Conservation (phyloP, 345 rosid genomes). For the Microthlaspi erraticum region DNA sequence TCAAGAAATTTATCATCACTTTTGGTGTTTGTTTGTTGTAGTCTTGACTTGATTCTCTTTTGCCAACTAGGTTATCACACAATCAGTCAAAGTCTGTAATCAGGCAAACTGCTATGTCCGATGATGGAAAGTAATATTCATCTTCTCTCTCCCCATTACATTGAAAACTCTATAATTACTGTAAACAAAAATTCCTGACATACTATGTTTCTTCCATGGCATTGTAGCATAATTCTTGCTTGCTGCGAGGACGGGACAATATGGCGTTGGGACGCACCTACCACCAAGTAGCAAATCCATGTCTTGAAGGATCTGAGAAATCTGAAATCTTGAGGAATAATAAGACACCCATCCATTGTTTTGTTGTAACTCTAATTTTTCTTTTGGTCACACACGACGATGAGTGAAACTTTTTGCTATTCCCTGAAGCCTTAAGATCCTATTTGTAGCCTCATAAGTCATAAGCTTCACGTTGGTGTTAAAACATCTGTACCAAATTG, state of each 20-base stretch:
- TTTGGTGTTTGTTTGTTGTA: constrained; percentile 24
- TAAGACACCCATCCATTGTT: constrained; percentile 15
- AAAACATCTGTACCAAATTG: background rate
- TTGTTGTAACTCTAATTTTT: constrained; percentile 6
- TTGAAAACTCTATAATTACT: background rate
- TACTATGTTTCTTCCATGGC: constrained; percentile 18
- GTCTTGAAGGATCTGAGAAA: constrained; percentile 22
- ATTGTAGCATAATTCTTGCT: constrained; percentile 85
- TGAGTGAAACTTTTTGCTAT: constrained; percentile 1
- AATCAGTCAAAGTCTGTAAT: constrained; percentile 77
- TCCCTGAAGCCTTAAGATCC: constrained; percentile 31
- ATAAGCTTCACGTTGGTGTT: constrained; percentile 15
- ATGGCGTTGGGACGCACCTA: constrained; percentile 86
- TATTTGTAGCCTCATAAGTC: background rate
- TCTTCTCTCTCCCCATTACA: constrained; percentile 10
- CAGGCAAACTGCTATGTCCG: constrained; percentile 96
- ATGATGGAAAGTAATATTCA: constrained; percentile 76
- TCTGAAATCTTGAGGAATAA: constrained; percentile 20
- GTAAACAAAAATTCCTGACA: constrained; percentile 12
- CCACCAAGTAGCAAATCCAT: constrained; percentile 38
- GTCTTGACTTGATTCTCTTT: constrained; percentile 34
- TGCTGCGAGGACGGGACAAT: constrained; percentile 94
- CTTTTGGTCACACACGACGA: background rate
- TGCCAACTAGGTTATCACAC: constrained; percentile 67
- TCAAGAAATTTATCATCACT: constrained; percentile 4